Percentiles rank a stretch among this genome's conserved stretches.
These are phyloP conservation scores for Amanita thiersii DNA, from an alignment of 768 basidiomycete species.

Conservation along the genomic window DNA sequence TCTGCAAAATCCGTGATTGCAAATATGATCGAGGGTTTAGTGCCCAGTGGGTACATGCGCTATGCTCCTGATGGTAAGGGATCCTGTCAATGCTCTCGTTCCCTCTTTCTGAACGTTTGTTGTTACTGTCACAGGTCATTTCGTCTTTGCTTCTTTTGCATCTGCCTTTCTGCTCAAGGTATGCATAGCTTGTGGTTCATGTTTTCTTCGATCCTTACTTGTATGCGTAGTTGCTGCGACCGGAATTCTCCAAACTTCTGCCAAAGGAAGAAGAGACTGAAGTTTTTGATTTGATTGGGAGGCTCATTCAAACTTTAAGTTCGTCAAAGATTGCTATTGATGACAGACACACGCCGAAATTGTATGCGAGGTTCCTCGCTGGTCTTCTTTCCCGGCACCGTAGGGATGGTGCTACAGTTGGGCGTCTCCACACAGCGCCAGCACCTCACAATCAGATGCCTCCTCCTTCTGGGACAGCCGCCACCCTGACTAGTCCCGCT, in stretches of 20 bases:
- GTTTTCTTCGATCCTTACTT: background rate
- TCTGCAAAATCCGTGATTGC: constrained; percentile 61
- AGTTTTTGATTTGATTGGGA: constrained; percentile 65
- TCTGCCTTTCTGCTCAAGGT: constrained; percentile 81
- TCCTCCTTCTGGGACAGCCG: background rate
- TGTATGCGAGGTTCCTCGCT: constrained; percentile 75
- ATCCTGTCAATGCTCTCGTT: background rate
- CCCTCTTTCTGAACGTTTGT: background rate
- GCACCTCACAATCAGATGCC: constrained; percentile 28
- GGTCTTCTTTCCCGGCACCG: constrained; percentile 63
- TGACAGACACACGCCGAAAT: constrained; percentile 70
- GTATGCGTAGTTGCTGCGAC: constrained; percentile 50
- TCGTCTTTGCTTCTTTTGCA: constrained; percentile 74
- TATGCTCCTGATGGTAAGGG: constrained; percentile 66
- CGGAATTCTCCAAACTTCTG: constrained; percentile 61
- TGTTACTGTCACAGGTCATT: constrained; percentile 40
- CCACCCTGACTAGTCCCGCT: background rate
- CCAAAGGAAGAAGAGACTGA: constrained; percentile 56
- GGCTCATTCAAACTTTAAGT: constrained; percentile 64
- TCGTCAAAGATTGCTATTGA: constrained; percentile 73
- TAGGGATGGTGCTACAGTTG: constrained; percentile 56
- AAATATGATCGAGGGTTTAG: constrained; percentile 55
- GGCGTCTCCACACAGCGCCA: constrained; percentile 43
- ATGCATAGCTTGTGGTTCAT: constrained; percentile 8
- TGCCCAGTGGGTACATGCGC: constrained; percentile 69